A percentile compares a stretch with the other conserved stretches of the same genome.
These are phyloP conservation scores for Boletus reticuloceps DNA, from an alignment of 768 basidiomycete species.

Conservation along the genomic window DNA sequence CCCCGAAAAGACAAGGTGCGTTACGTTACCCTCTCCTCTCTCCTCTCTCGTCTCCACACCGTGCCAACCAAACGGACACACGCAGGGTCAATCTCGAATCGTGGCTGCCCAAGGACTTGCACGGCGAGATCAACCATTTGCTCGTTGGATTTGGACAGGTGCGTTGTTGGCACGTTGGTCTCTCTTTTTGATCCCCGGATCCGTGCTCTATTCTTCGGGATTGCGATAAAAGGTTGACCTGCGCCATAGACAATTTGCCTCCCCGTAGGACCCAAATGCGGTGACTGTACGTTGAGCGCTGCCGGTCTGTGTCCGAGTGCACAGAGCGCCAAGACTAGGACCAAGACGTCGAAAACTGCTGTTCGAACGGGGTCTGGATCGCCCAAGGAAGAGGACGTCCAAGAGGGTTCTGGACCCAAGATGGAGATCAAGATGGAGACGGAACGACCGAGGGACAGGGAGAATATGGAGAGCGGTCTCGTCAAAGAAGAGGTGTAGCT, in stretches of 20 bases:
- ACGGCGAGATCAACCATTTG: conserved; percentile 73
- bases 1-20: conserved; percentile 84
- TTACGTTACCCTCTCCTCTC: background rate
- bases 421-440: conserved; percentile 39
- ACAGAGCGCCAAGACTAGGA: conserved; percentile 23
- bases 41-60: background rate
- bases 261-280: conserved; percentile 64
- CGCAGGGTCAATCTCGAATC: conserved; percentile 73
- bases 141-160: conserved; percentile 89
- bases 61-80: background rate
- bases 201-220: background rate
- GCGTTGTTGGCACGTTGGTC: background rate
- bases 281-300: conserved; percentile 54
- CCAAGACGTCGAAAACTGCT: conserved; percentile 13
- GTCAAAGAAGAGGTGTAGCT: background rate
- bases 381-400: background rate
- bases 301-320: conserved; percentile 69
- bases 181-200: background rate
- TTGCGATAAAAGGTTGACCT: background rate
- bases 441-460: background rate
- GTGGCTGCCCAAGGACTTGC: conserved; percentile 75
- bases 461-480: background rate
- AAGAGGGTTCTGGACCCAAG: conserved; percentile 31
- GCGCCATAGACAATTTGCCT: conserved; percentile 57
- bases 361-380: conserved; percentile 1